Evolutionary conservation across 2,329 filamentous ascomycete species (phyloP).

Genomic region (Sporothrix protearum): DNA sequence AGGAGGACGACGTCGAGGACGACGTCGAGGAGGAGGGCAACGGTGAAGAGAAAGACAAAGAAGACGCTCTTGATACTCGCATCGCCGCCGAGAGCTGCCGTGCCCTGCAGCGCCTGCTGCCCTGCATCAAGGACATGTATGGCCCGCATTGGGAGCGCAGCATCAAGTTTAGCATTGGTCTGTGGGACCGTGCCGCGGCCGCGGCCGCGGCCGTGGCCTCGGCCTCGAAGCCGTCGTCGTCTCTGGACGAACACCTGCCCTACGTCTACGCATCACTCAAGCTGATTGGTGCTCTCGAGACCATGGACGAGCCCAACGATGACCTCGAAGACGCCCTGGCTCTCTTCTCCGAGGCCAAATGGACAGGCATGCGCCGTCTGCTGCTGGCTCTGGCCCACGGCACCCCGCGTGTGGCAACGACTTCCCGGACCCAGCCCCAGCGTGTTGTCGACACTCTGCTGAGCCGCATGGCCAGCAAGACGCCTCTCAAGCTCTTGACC

Average conservation of each 20-base stretch:
- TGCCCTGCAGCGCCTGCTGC: constrained; percentile 60
- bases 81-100: constrained; percentile 53
- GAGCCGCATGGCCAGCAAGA: constrained; percentile 62
- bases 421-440: constrained; percentile 51
- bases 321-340: constrained; percentile 74
- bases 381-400: constrained; percentile 13
- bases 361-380: constrained; percentile 53
- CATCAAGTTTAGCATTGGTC: constrained; percentile 54
- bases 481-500: constrained; percentile 59
- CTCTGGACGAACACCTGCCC: constrained; percentile 53
- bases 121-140: constrained; percentile 75
- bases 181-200: constrained; percentile 51
- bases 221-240: constrained; percentile 34
- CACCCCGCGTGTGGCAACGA: neutral
- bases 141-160: constrained; percentile 78
- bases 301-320: constrained; percentile 72
- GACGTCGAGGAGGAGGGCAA: constrained; percentile 37
- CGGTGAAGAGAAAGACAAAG: neutral
- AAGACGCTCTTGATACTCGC: constrained; percentile 37
- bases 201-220: constrained; percentile 33
- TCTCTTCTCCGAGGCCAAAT: constrained; percentile 54
- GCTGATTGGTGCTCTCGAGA: constrained; percentile 61
- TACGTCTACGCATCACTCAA: constrained; percentile 70
- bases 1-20: constrained; percentile 32
- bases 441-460: constrained; percentile 73